Percentiles rank a stretch among this genome's conserved stretches.
Evolutionary conservation across 495 filamentous ascomycete species (phyloP).

Genomic region (Neurospora hispaniola): DNA sequence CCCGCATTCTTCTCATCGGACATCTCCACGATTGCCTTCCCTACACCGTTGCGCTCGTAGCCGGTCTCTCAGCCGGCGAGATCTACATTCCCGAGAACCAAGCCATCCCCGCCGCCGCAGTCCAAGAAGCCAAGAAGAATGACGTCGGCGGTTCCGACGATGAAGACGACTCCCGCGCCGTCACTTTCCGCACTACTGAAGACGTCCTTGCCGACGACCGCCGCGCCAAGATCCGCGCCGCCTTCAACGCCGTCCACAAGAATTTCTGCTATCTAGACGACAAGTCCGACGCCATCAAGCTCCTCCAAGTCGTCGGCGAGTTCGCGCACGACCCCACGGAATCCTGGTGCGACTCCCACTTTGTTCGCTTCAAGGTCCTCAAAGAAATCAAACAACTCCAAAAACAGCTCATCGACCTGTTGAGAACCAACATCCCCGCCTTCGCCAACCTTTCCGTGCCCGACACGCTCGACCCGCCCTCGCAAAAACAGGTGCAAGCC

Average conservation of each 20-base stretch:
- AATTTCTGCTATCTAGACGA: conserved; percentile 73
- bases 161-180: conserved; percentile 11
- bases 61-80: conserved; percentile 78
- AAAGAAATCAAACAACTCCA: conserved; percentile 78
- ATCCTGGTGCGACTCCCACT: conserved; percentile 68
- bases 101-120: conserved; percentile 41
- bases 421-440: conserved; percentile 61
- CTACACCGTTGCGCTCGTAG: conserved; percentile 81
- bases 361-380: conserved; percentile 75
- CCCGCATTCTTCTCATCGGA: conserved; percentile 81
- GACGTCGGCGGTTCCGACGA: conserved; percentile 1
- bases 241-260: conserved; percentile 65
- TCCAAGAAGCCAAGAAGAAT: conserved; percentile 19
- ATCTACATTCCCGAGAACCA: conserved; percentile 81
- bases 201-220: conserved; percentile 59
- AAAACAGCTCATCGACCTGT: conserved; percentile 68
- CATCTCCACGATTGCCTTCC: conserved; percentile 73
- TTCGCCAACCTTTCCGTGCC: conserved; percentile 48
- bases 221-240: conserved; percentile 51
- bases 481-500: conserved; percentile 60
- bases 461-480: conserved; percentile 57
- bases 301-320: conserved; percentile 78
- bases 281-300: conserved; percentile 79
- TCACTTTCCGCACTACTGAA: conserved; percentile 47
- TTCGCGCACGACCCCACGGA: conserved; percentile 58